These are phyloP conservation scores for Microdochium bolleyi DNA, from an alignment of 2,329 filamentous ascomycete genomes.

Conservation along the genomic window DNA sequence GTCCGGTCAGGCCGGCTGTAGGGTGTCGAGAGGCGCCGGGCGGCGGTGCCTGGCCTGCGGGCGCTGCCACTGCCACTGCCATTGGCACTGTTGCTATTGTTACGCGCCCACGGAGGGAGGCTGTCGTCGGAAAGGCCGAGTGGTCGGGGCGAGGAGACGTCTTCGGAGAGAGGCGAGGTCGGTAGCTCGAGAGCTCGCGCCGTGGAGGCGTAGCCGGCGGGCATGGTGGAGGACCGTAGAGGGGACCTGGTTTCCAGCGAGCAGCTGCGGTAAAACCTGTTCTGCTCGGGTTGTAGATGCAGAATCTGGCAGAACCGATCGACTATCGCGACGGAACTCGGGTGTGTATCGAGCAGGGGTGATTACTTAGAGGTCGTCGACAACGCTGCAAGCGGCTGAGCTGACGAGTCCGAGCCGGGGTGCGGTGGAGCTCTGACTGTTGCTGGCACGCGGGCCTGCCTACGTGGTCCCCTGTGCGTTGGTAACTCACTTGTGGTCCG, in stretches of 20 bases:
- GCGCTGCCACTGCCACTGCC: constrained; percentile 1
- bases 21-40: constrained; percentile 33
- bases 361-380: too few relatives aligned
- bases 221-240: constrained; percentile 27
- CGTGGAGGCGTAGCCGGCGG: constrained; percentile 41
- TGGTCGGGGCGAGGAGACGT: constrained; percentile 14
- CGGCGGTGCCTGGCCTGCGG: constrained; percentile 7
- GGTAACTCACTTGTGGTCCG: too few relatives aligned
- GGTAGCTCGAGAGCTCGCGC: constrained; percentile 40
- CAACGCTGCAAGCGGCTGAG: too few relatives aligned
- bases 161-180: constrained; percentile 17
- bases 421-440: too few relatives aligned
- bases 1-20: constrained; percentile 20
- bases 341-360: too few relatives aligned
- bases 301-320: too few relatives aligned
- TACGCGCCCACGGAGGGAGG: constrained; percentile 27
- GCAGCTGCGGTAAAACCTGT: neutral
- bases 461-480: too few relatives aligned
- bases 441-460: too few relatives aligned
- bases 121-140: constrained; percentile 18
- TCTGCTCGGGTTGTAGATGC: too few relatives aligned
- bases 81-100: neutral
- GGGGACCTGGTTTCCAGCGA: neutral
- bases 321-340: too few relatives aligned
- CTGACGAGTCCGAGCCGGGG: too few relatives aligned